These are phyloP conservation scores for Avicennia marina DNA, from an alignment of 257 asterid species.

Conservation along the genomic window DNA sequence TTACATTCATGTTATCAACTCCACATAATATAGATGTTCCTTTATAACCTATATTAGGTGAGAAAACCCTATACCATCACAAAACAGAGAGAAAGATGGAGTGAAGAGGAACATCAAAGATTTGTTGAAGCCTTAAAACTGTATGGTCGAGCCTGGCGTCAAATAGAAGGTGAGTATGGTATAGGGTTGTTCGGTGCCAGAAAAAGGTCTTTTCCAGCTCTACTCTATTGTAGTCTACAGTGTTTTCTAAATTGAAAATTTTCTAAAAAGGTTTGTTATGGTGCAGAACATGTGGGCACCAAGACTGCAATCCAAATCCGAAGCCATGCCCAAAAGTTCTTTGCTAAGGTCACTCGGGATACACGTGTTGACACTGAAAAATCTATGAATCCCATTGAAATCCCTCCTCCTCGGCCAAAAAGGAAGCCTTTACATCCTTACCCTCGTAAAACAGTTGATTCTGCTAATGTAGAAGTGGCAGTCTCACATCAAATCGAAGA, in stretches of 20 bases:
- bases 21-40: conserved; percentile 25
- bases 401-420: conserved; percentile 97
- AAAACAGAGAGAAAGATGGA: conserved; percentile 86
- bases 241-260: conserved; percentile 13
- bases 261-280: background rate
- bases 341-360: conserved; percentile 72
- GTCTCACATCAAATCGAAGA: conserved; percentile 30
- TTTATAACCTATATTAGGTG: conserved; percentile 36
- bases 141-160: conserved; percentile 91
- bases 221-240: background rate
- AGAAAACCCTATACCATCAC: conserved; percentile 86
- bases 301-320: conserved; percentile 90
- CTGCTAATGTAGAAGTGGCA: conserved; percentile 11
- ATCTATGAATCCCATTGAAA: conserved; percentile 42
- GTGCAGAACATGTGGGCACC: conserved; percentile 73
- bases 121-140: conserved; percentile 78
- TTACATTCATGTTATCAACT: conserved; percentile 7
- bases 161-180: conserved; percentile 69
- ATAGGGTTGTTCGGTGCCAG: conserved; percentile 20
- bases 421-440: conserved; percentile 83
- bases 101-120: conserved; percentile 74
- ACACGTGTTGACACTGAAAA: conserved; percentile 45
- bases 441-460: conserved; percentile 61
- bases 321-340: conserved; percentile 90
- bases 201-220: background rate